Base-by-base conservation (phyloP, 192 early-diverging fungal genomes). In the Rhizoclosmatium globosum region DNA sequence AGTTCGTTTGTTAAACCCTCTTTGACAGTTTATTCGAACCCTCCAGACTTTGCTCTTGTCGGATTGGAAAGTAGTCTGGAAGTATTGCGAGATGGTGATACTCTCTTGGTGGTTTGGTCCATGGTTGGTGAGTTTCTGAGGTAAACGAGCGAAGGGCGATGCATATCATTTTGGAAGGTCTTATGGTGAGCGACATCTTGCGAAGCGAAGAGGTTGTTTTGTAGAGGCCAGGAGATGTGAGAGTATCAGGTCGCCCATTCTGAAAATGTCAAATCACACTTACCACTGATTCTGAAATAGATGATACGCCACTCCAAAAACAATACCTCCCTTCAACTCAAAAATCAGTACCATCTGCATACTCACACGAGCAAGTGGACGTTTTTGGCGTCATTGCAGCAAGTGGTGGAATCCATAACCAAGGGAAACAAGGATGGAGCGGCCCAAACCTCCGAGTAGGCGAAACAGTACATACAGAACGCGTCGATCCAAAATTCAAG, bases 101-200 rank as follows among this genome's bases (percentile, higher is more conserved):
- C 59, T 17, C 19, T 76, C 7, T 42, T 76, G 57, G 74, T 76
- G 13, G 74, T 76, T 17, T 76, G 74, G 74, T 76, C 62, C 7
- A 23, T 44, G 53, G 4, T 71, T 11, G 48, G 44, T 56, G 7
- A 31, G 69, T 71, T 71, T 39, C 50, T 38, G 15, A 62, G 31
- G 31, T 31, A 31, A 31, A 31, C 31, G 31, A 31, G 31, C 31
- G 31, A 31, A 31, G 31, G 0, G 31, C 31, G 0, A 31, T 31
- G 31, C 31, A 31, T 31, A 31, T 31, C 31, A 31, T 31, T 31
- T 31, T 31, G 31, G 31, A 31, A 31, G 31, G 31, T 31, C 31
- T 31, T 31, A 31, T 31, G 31, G 31, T 0, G 31, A 31, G 31
- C 31, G 31, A 31, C 31, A 31, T 0, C 31, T 31, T 31, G 31